phyloP scores from a whole-genome alignment of 2,329 filamentous ascomycete species.

The Aspergillus sp. region DNA sequence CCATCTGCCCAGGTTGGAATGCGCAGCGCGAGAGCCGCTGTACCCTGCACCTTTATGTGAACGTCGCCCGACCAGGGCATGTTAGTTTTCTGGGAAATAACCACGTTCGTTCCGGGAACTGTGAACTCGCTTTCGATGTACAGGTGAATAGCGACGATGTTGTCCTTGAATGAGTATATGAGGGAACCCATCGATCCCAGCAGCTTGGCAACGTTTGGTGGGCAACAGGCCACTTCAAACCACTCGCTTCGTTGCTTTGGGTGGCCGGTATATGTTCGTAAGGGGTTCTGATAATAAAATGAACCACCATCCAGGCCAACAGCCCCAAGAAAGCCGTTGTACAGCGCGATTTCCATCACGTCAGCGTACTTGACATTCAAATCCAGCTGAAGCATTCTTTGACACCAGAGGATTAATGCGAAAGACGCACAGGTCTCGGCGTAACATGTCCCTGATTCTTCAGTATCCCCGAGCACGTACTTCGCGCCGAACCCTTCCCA shows the following conservation, averaged over 20 bases:
- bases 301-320: slow-evolving; percentile 57
- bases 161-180: slow-evolving; percentile 15
- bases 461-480: slow-evolving; percentile 59
- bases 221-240: slow-evolving; percentile 62
- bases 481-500: slow-evolving; percentile 62
- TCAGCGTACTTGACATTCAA: slow-evolving; percentile 56
- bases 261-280: slow-evolving; percentile 54
- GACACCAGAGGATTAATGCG: slow-evolving; percentile 61
- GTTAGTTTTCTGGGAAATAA: slow-evolving; percentile 51
- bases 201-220: slow-evolving; percentile 58
- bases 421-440: slow-evolving; percentile 62
- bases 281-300: slow-evolving; percentile 64
- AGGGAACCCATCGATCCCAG: slow-evolving; percentile 43
- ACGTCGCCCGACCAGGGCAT: slow-evolving; percentile 60
- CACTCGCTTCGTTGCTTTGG: slow-evolving; percentile 54
- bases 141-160: slow-evolving; percentile 4
- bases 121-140: slow-evolving; percentile 30
- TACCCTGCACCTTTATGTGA: slow-evolving; percentile 43
- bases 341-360: slow-evolving; percentile 61
- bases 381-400: slow-evolving; percentile 55
- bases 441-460: slow-evolving; percentile 63
- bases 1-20: slow-evolving; percentile 52
- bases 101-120: slow-evolving; percentile 30
- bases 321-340: slow-evolving; percentile 60
- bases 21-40: slow-evolving; percentile 38